These are phyloP conservation scores for Dryadomyces quercus-mongolicae DNA, from an alignment of 2,329 filamentous ascomycete species.

Conservation along the genomic window DNA sequence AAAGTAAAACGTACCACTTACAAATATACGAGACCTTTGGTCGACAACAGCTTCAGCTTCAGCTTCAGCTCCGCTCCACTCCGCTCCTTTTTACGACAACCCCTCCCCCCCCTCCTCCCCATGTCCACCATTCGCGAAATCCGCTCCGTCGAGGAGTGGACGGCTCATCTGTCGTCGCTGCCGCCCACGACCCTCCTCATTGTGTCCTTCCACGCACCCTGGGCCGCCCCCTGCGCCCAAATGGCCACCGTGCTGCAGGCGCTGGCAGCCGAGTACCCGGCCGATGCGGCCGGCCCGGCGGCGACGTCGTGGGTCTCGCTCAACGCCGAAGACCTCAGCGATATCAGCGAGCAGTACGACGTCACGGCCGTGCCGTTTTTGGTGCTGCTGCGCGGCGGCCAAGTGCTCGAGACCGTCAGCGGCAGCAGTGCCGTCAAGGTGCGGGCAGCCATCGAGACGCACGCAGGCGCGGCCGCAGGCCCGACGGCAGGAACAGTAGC, in stretches of 20 bases:
- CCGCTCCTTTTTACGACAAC: too few species aligned
- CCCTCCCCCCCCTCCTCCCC: too few species aligned
- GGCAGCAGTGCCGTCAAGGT: constrained; percentile 84
- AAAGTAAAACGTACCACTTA: constrained; percentile 14
- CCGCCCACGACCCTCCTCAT: constrained; percentile 62
- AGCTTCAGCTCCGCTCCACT: too few species aligned
- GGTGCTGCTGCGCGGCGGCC: constrained; percentile 63
- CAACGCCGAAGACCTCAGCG: constrained; percentile 88
- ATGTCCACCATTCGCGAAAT: constrained; percentile 76
- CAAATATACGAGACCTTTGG: too few species aligned
- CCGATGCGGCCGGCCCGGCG: constrained; percentile 49
- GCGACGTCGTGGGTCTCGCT: constrained; percentile 75
- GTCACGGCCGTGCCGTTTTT: constrained; percentile 91
- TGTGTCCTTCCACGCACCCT: constrained; percentile 91
- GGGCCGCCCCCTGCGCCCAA: constrained; percentile 91
- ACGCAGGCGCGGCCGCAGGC: constrained; percentile 43
- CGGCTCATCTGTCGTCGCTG: constrained; percentile 51
- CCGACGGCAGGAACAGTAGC: constrained; percentile 21
- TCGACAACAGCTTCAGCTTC: too few species aligned
- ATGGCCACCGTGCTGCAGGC: constrained; percentile 80
- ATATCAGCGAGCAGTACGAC: constrained; percentile 85
- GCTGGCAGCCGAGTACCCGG: constrained; percentile 75
- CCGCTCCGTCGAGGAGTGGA: constrained; percentile 61
- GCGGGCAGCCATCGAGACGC: constrained; percentile 70
- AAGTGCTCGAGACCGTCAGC: constrained; percentile 73